Evolutionary conservation across 805 yeast genomes (phyloP), one percentile per base, ranked within the genome.

Genomic region (Blastobotrys muscicola): DNA sequence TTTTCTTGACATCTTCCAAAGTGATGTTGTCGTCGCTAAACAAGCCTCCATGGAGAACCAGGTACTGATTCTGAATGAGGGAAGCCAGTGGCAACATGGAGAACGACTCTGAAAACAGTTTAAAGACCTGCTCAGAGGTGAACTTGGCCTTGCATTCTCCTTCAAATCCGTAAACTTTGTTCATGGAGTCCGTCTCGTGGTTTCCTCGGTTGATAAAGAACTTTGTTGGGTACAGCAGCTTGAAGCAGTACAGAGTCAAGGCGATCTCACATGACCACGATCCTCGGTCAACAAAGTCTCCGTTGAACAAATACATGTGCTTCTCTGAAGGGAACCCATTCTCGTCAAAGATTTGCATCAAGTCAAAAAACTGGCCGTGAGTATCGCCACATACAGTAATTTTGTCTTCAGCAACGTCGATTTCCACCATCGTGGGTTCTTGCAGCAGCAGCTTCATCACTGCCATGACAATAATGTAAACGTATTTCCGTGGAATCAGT

Each of bases 211-310:
- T 92, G 48, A 92, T 61, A 64, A 66, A 87, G 37, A 90, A 62
- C 37, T 73, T 70, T 2, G 66, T 56, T 11, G 98, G 98, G 56
- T 73, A 82, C 30, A 82, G 62, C 31, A 87, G 68, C 65, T 92
- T 92, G 62, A 85, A 73, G 9, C 80, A 71, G 60, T 84, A 87
- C 36, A 85, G 71, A 29, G 82, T 68, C 38, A 92, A 66, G 1
- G 96, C 96, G 38, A 92, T 95, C 60, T 92, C 98, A 58, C 95
- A 85, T 3, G 97, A 86, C 97, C 98, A 90, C 12, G 95, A 84
- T 4, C 98, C 98, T 57, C 98, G 74, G 61, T 92, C 98, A 3
- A 92, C 98, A 65, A 92, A 90, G 65, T 92, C 98, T 36, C 98
- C 98, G 57, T 92, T 92, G 69, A 92, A 90, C 39, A 92, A 64